Base-by-base conservation (phyloP, 2,329 filamentous ascomycete genomes). In the Fusarium abutilonis region DNA sequence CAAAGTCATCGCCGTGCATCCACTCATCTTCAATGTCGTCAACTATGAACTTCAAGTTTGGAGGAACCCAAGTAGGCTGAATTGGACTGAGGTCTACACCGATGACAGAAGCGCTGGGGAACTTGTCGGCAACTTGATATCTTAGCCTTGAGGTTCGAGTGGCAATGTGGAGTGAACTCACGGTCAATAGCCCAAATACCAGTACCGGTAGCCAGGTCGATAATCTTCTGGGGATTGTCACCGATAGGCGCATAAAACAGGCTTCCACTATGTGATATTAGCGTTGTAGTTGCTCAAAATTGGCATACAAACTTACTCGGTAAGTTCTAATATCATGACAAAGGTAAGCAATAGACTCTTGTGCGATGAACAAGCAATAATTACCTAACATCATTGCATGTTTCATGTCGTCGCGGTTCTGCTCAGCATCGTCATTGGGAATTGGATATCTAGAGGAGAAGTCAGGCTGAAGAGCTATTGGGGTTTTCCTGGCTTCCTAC, bases 21-120 rank as follows among this genome's bases (percentile, higher is more conserved):
- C 85, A 88, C 0, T 81, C 76, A 46, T 82, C 78, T 63, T 86
- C 75, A 13, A 73, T 69, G 29, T 76, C 74, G 23, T 76, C 74
- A 13, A 76, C 74, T 7, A 77, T 50, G 14, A 78, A 78, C 21
- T 68, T 70, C 21, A 78, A 72, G n/a, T 78, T 78, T 0, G 77
- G 74, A 1, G 77, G 77, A 0, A 78, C 75, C 77, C 76, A 78
- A 4, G 47, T 43, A 0, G 69, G 68, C 2, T 72, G 69, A 3
- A 72, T 72, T 1, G 69, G 69, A 5, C 60, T 66, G 1, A 71
- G 54, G 8, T 71, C 69, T 2, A 70, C 64, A 2, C 66, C 69
- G 2, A 69, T 14, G 0, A 71, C 59, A 0, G 66, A 61, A 9
- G 69, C 68, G 9, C 63, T 49, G 13, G 69, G 69, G 10, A 59